Base-by-base conservation (phyloP, 441 rosid genomes). In the Erysimum cheiri region DNA sequence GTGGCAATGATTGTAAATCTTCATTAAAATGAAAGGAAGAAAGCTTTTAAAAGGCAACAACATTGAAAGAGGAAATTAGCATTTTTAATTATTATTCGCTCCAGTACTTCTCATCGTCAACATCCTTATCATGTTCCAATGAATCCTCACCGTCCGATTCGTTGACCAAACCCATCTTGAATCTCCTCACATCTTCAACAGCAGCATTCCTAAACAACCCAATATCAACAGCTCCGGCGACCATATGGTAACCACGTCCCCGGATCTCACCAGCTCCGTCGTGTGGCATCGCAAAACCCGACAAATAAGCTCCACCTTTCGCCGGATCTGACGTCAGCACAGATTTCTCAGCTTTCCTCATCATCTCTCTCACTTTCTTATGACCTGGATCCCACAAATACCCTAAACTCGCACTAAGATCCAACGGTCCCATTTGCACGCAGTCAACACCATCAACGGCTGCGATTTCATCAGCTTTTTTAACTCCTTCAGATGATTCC, bases 401-500 rank as follows among this genome's bases (percentile, higher is more conserved):
- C 19, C 97, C 98, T 83, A 92, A 52, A 71, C 92, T 90, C 0
- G 90, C 97, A 61, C 98, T 92, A 24, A 94, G 82, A 81, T 92
- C 99, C 84, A 94, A 80, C 44, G 97, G 99, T 28, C 99, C 98
- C 91, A 94, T 92, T 62, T 90, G 96, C 37, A 94, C 76, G 77
- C 98, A 92, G 77, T 90, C 98, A 1, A 94, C 97, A 24, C 98
- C 97, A 8, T 88, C 91, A 4, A 90, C 91, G 33, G 83, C 90
- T 2, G 92, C 91, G 65, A 94, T 94, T 37, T 94, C 93, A 13
- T 84, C 88, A 0, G 84, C 86, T 9, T 78, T 90, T 54, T 85
- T 79, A 13, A 86, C 98, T 5, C 77, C 96, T 5, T 87, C 96
- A 17, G 59, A 86, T 64, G 87, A 81, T 70, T 94, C 98, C 65